Base-by-base conservation (phyloP, 495 filamentous ascomycete genomes). In the Penicillium maclennaniae region DNA sequence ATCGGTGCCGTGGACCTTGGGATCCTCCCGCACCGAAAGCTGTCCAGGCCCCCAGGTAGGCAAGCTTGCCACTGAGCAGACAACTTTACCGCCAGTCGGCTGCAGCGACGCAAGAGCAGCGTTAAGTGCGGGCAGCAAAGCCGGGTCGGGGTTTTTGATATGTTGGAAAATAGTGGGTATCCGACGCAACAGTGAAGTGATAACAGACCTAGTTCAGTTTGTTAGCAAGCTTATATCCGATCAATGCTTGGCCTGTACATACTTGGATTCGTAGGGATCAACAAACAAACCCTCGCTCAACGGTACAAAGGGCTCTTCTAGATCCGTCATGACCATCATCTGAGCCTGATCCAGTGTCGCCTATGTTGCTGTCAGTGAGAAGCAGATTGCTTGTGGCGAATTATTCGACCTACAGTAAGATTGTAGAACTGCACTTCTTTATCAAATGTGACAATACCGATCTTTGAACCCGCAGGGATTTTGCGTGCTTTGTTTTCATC, bases 391-490 rank as follows among this genome's bases (percentile, higher is more conserved):
- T 45, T 21, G 16, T 20, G 12, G 14, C 51, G 43, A 16, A 23
- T 7, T 26, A 43, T 40, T 25, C 37, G 19, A 78, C 85, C 66
- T 76, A 89, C 83, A 63, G 85, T 89, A 60, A 95, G 83, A 62
- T 97, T 97, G 76, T 96, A 99, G 65, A 96, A 99, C 60, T 99
- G 93, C 27, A 97, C 85, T 58, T 96, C 90, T 66, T 87, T 90
- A 72, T 97, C 92, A 68, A 85, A 99, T 3, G 93, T 97, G 58
- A 96, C 85, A 68, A 99, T 95, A 42, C 92, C 95, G 43, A 99
- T 83, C 74, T 89, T 95, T 19, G 90, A 81, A 4, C 90, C 92
- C 16, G 79, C 67, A 0, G 95, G 89, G 45, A 97, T 76, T 61
- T 72, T 83, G 52, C 82, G 77, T 16, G 72, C 68, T 10, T 61